Percentiles rank a stretch among this genome's conserved stretches.
Conservation (phyloP, 163 green algal genomes). For the Chlamydomonas reinhardtii region DNA sequence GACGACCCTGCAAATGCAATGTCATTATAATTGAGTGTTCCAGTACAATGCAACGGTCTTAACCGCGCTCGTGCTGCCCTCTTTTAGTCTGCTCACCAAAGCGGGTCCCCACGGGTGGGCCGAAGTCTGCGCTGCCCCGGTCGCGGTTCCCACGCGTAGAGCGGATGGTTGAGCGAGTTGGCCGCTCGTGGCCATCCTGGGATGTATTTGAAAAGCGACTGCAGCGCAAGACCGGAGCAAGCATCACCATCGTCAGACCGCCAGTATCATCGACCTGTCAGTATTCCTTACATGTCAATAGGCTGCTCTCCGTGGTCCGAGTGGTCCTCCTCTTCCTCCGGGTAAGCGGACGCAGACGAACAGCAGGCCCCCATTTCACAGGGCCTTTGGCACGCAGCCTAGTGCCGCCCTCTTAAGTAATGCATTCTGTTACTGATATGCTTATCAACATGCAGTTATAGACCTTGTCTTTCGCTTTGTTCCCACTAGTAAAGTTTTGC, state of each 20-base stretch:
- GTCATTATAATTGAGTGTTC: too few relatives aligned
- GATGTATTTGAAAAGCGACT: conserved; percentile 45
- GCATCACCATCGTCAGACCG: neutral
- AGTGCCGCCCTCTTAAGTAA: too few relatives aligned
- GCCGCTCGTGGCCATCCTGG: conserved; percentile 10
- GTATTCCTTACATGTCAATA: conserved; percentile 32
- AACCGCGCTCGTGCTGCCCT: neutral
- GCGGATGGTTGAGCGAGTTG: conserved; percentile 9
- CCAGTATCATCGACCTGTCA: neutral
- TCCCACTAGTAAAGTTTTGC: too few relatives aligned
- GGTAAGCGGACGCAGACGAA: too few relatives aligned
- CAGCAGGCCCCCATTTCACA: too few relatives aligned
- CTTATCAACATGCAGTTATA: too few relatives aligned
- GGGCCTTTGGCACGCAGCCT: too few relatives aligned
- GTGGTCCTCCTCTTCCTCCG: conserved; percentile 19
- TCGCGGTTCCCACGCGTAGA: neutral
- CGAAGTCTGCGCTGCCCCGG: conserved; percentile 25
- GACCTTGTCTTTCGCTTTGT: too few relatives aligned
- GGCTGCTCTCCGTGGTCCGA: conserved; percentile 26
- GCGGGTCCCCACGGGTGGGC: neutral
- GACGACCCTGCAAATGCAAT: conserved; percentile 39
- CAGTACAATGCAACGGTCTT: too few relatives aligned
- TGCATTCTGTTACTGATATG: too few relatives aligned
- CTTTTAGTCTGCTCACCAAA: neutral
- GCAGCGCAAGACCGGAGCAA: neutral